Evolutionary conservation across 805 yeast species (phyloP), one percentile per base, ranked within the genome.

Genomic region (Zygotorulaspora florentina): DNA sequence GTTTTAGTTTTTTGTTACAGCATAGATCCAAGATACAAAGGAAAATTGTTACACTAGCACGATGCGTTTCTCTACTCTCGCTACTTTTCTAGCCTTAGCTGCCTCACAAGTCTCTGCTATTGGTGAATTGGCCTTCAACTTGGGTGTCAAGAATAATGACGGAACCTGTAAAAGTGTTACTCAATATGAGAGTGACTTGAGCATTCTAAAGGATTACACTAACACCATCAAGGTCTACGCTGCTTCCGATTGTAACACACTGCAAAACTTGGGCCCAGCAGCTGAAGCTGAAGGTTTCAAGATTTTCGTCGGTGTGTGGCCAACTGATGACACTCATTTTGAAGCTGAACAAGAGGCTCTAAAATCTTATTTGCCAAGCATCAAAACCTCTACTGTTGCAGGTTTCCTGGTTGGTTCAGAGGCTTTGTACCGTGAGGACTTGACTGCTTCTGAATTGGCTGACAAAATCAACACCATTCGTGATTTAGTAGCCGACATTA

Each of bases 371-470:
- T 78, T 91, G 67, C 96, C 96, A 58, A 70, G 59, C 27, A 74
- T 89, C 52, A 81, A 87, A 44, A 75, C 78, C 50, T 73, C 79
- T 42, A 79, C 87, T 53, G 76, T 91, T 59, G 79, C 81, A 59
- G 87, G 82, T 39, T 74, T 91, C 70, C 75, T 87, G 43, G 98
- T 91, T 55, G 98, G 98, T 55, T 89, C 97, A 20, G 98, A 91
- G 76, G 91, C 96, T 48, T 76, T 91, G 54, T 91, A 91, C 80
- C 87, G 98, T 76, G 80, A 68, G 33, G 98, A 91, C 66, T 54
- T 90, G 70, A 75, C 90, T 42, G 89, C 96, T 37, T 58, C 73
- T 28, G 79, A 78, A 45, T 80, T 91, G 62, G 95, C 96, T 40
- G 68, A 64, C 54, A 74, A 74, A 59, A 89, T 91, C 62, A 54